phyloP scores from a whole-genome alignment of 2,329 filamentous ascomycete species.

The Magnaporthiopsis rhizophila region DNA sequence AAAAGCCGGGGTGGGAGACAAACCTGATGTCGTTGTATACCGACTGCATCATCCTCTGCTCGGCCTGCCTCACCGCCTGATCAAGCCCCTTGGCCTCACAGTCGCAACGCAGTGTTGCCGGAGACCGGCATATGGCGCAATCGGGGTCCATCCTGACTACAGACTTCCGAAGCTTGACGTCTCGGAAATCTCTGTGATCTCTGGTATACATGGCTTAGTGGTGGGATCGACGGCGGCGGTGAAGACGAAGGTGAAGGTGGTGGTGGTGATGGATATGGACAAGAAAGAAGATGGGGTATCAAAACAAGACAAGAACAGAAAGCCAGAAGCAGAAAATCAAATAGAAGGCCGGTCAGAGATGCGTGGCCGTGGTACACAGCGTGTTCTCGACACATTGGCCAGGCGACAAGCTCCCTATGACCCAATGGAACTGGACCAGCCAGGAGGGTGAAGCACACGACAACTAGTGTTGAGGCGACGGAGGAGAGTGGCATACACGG shows the following conservation, averaged over 20 bases:
- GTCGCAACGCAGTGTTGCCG: constrained; percentile 51
- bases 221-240: constrained; percentile 1
- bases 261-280: constrained; percentile 5
- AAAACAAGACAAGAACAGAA: too few species aligned
- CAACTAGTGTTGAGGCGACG: too few species aligned
- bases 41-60: constrained; percentile 54
- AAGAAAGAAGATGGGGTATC: constrained; percentile 1
- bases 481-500: too few species aligned
- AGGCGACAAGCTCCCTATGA: too few species aligned
- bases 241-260: not conserved
- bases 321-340: too few species aligned
- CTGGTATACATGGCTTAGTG: constrained; percentile 15
- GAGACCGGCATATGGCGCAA: constrained; percentile 58
- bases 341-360: too few species aligned
- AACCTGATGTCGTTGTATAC: constrained; percentile 59
- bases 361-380: too few species aligned
- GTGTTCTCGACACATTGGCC: too few species aligned
- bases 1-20: constrained; percentile 14
- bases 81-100: constrained; percentile 61
- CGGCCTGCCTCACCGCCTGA: constrained; percentile 53
- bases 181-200: not conserved
- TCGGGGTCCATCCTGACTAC: constrained; percentile 60
- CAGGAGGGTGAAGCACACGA: too few species aligned
- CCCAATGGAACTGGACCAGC: too few species aligned
- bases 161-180: constrained; percentile 29